phyloP scores from a whole-genome alignment of 257 asterid species.

The Salvia miltiorrhiza region DNA sequence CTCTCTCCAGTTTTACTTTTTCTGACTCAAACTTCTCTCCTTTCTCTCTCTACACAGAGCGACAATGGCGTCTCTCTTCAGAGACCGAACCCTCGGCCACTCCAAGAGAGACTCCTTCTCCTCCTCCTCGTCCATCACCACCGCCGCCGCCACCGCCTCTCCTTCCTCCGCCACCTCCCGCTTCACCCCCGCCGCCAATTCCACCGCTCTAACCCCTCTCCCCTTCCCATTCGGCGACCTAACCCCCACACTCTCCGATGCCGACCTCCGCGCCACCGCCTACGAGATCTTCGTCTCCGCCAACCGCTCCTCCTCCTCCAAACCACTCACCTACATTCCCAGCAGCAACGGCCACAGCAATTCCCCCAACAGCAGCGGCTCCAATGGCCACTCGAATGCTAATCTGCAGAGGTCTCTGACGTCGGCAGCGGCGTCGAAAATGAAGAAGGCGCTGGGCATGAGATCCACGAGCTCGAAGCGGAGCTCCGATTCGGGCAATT shows the following conservation, averaged over 20 bases:
- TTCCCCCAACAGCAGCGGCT: conserved; percentile 22
- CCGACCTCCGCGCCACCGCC: conserved; percentile 78
- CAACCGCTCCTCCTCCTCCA: conserved; percentile 63
- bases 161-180: conserved; percentile 53
- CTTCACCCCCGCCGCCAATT: conserved; percentile 33
- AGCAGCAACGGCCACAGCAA: conserved; percentile 22
- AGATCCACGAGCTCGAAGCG: conserved; percentile 63
- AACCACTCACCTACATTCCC: conserved; percentile 54
- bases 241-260: conserved; percentile 53
- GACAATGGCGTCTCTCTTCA: conserved; percentile 92
- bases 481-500: conserved; percentile 48
- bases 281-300: conserved; percentile 94
- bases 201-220: conserved; percentile 43
- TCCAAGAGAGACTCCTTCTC: conserved; percentile 63
- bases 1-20: conserved; percentile 15
- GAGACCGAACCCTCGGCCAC: conserved; percentile 74
- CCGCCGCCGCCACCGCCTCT: conserved; percentile 42
- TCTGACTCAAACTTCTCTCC: conserved; percentile 12
- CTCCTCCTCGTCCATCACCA: conserved; percentile 30
- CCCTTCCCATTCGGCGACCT: conserved; percentile 81
- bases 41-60: conserved; percentile 26
- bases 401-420: conserved; percentile 73
- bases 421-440: conserved; percentile 91
- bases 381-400: conserved; percentile 34
- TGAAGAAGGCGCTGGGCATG: conserved; percentile 96